A percentile compares a stretch with the other conserved stretches of the same genome.
Evolutionary conservation across 306 rosid species (phyloP).

Genomic region (Begonia peltatifolia): DNA sequence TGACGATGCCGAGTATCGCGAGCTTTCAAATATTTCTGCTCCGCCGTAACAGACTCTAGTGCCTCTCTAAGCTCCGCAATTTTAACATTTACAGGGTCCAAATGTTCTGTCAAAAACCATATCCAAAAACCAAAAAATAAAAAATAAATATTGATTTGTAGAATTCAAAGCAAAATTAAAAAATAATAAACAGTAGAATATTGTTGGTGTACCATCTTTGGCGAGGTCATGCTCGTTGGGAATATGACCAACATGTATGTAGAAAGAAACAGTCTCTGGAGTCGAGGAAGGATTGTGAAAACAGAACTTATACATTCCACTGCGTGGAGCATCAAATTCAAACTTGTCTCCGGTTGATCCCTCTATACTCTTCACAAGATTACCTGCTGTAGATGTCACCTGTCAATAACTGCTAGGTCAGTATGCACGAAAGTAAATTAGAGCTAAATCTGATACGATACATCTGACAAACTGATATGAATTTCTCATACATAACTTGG

Average conservation of each 20-base stretch:
- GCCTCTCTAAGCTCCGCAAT: constrained; percentile 98
- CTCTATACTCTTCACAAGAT: constrained; percentile 44
- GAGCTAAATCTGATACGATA: too few species aligned
- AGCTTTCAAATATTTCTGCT: constrained; percentile 88
- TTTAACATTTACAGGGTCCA: constrained; percentile 96
- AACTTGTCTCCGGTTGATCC: constrained; percentile 94
- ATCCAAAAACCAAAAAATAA: background rate
- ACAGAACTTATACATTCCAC: constrained; percentile 93
- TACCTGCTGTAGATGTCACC: constrained; percentile 83
- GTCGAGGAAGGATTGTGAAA: constrained; percentile 90
- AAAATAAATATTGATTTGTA: background rate
- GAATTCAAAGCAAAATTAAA: background rate
- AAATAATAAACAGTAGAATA: background rate
- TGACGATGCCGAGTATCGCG: constrained; percentile 93
- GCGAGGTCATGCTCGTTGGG: constrained; percentile 88
- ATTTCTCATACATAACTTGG: too few species aligned
- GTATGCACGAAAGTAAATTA: constrained; percentile 6
- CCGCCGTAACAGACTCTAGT: constrained; percentile 81
- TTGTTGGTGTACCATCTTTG: constrained; percentile 60
- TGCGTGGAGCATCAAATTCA: constrained; percentile 67
- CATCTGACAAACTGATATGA: too few species aligned
- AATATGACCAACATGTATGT: constrained; percentile 94
- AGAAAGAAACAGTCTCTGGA: constrained; percentile 96
- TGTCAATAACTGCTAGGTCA: constrained; percentile 21
- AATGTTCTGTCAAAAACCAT: constrained; percentile 58